These are phyloP conservation scores for Parafenestella ontariensis DNA, from an alignment of 2,329 filamentous ascomycete species.

Conservation along the genomic window DNA sequence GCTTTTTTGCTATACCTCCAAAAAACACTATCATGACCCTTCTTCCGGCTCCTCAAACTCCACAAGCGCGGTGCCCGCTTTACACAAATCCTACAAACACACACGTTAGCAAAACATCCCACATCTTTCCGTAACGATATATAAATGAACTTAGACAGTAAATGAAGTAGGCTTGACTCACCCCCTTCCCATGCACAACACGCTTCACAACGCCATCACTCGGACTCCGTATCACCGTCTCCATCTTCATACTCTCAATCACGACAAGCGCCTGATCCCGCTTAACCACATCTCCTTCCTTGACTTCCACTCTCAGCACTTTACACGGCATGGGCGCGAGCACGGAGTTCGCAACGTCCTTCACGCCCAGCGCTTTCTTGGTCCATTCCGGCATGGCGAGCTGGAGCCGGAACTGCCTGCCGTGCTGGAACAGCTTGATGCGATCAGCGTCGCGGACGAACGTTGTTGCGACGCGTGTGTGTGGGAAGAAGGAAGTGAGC, in stretches of 20 bases:
- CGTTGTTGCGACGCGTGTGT: slow-evolving; percentile 79
- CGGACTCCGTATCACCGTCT: slow-evolving; percentile 61
- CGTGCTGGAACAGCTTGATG: slow-evolving; percentile 79
- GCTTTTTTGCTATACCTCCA: background rate
- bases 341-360: slow-evolving; percentile 81
- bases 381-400: slow-evolving; percentile 75
- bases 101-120: background rate
- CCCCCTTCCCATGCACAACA: slow-evolving; percentile 58
- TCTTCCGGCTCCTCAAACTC: slow-evolving; percentile 35
- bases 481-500: slow-evolving; percentile 79
- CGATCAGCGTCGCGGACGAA: slow-evolving; percentile 70
- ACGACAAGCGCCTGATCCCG: slow-evolving; percentile 90
- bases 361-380: slow-evolving; percentile 83
- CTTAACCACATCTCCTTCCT: slow-evolving; percentile 79
- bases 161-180: too few species aligned
- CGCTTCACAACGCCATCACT: slow-evolving; percentile 55
- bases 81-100: slow-evolving; percentile 45
- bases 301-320: slow-evolving; percentile 86
- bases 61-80: slow-evolving; percentile 54
- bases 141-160: too few species aligned
- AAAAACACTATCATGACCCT: background rate
- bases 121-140: too few species aligned
- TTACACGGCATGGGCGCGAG: slow-evolving; percentile 98
- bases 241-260: slow-evolving; percentile 62
- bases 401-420: slow-evolving; percentile 63